Conservation (phyloP, 176 grass and related monocot genomes). For the Oryza glumipatula region DNA sequence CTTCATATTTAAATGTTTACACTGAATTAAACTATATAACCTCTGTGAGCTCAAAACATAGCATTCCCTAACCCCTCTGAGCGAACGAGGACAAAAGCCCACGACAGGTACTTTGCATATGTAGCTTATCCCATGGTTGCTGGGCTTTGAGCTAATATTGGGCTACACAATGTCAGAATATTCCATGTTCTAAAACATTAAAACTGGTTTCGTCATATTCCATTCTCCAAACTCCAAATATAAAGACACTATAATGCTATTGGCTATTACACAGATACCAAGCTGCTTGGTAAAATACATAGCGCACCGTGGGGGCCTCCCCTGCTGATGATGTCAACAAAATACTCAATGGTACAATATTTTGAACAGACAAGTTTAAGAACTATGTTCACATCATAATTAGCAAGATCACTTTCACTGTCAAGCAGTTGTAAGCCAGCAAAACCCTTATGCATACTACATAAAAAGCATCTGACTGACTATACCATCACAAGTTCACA, state of each 20-base stretch:
- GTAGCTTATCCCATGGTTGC: neutral
- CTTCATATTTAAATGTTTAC: too few relatives aligned
- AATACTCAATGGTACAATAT: neutral
- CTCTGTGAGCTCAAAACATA: neutral
- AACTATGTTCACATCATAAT: neutral
- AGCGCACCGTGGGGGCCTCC: neutral
- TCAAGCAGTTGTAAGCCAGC: neutral
- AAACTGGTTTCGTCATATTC: neutral
- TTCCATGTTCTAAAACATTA: neutral
- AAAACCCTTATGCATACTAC: neutral
- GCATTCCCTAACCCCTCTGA: neutral
- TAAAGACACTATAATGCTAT: conserved; percentile 2
- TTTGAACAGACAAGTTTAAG: neutral
- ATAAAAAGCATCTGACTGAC: conserved; percentile 6
- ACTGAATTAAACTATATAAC: too few relatives aligned
- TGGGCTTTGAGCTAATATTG: neutral
- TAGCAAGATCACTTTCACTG: neutral
- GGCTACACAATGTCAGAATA: neutral
- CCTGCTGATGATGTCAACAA: neutral
- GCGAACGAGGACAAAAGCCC: neutral
- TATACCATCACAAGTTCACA: neutral
- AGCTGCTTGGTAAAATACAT: neutral
- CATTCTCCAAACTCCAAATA: neutral
- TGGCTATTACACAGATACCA: neutral
- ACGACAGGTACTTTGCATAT: too few relatives aligned